Evolutionary conservation across 2,329 filamentous ascomycete genomes (phyloP).

Genomic region (Claviceps sp.): DNA sequence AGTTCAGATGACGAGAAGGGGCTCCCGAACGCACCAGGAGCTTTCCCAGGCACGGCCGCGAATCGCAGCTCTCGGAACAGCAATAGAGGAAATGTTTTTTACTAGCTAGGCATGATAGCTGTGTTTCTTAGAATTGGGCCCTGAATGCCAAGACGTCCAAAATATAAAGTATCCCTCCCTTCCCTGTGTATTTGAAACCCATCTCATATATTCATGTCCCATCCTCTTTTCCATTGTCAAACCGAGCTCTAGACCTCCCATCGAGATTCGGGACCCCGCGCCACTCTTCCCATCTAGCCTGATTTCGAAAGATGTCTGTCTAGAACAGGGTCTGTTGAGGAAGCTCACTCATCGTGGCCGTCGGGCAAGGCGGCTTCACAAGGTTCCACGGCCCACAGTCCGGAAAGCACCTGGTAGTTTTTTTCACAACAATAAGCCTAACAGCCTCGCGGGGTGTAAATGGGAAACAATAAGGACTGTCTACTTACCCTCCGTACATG

Average conservation of each 20-base stretch:
- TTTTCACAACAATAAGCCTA: neutral
- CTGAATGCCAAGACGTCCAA: neutral
- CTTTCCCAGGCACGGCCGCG: slow-evolving; percentile 34
- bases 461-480: neutral
- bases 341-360: neutral
- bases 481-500: slow-evolving; percentile 12
- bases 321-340: neutral
- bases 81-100: slow-evolving; percentile 24
- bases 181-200: neutral
- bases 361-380: slow-evolving; percentile 9
- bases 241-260: neutral
- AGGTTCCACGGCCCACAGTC: slow-evolving; percentile 11
- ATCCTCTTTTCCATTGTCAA: neutral
- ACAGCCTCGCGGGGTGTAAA: neutral
- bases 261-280: neutral
- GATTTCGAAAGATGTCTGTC: neutral
- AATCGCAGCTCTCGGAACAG: slow-evolving; percentile 22
- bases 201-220: neutral
- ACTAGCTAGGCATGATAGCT: slow-evolving; percentile 11
- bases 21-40: slow-evolving; percentile 25
- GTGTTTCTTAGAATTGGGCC: neutral
- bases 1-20: slow-evolving; percentile 27
- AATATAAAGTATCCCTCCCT: neutral
- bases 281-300: neutral
- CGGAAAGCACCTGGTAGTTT: slow-evolving; percentile 10